A percentile compares a stretch with the other conserved stretches of the same genome.
These are phyloP conservation scores for Colletotrichum sp. DNA, from an alignment of 2,329 filamentous ascomycete genomes.

Conservation along the genomic window DNA sequence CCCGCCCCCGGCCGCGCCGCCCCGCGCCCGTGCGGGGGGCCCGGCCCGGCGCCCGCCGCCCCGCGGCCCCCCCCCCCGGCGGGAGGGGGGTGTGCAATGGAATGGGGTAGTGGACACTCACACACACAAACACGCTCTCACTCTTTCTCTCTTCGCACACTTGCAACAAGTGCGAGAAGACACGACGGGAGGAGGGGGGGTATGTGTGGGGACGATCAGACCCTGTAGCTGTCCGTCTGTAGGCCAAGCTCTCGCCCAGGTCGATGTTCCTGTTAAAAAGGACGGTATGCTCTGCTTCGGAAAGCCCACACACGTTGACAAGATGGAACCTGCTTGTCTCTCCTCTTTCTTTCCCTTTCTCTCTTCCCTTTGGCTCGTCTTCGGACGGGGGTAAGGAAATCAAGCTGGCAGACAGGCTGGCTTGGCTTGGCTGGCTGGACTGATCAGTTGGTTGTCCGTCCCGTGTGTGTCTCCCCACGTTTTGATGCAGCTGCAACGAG, in stretches of 20 bases:
- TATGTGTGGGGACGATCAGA: not conserved
- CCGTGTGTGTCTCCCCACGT: not conserved
- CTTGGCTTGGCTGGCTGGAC: not conserved
- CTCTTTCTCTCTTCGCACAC: not conserved
- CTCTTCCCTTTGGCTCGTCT: not conserved
- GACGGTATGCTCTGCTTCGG: conserved; percentile 14
- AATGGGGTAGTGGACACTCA: not conserved
- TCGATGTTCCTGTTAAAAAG: conserved; percentile 19
- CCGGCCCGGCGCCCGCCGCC: too few species aligned
- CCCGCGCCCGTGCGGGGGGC: too few species aligned
- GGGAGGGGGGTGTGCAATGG: not conserved
- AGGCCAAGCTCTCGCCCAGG: conserved; percentile 8
- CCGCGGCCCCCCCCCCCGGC: too few species aligned
- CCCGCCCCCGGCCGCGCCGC: too few species aligned
- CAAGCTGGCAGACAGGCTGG: not conserved
- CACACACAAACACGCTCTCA: not conserved
- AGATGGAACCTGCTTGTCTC: conserved; percentile 3
- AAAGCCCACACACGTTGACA: not conserved
- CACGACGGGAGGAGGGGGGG: not conserved
- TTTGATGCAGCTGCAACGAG: conserved; percentile 4
- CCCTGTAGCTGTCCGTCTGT: not conserved
- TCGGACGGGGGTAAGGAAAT: not conserved
- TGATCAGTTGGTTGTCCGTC: not conserved
- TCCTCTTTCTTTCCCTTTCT: not conserved
- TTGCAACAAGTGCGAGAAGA: not conserved